Percentiles rank a stretch among this genome's conserved stretches.
These are phyloP conservation scores for Taxillus chinensis DNA, from an alignment of 164 flowering plant genomes.

Conservation along the genomic window DNA sequence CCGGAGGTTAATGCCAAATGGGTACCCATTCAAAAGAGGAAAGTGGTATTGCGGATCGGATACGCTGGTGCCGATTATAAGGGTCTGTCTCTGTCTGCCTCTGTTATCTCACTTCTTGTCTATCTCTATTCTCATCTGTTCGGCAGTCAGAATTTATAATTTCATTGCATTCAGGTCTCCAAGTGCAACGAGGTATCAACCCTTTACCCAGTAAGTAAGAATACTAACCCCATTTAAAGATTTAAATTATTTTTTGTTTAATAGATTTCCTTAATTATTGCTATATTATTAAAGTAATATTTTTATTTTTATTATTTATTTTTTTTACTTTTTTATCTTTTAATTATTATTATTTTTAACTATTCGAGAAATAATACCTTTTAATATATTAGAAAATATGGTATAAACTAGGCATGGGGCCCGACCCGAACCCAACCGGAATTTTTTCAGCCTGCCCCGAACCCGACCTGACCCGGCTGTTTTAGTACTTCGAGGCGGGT, in stretches of 20 bases:
- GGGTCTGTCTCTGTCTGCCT: constrained; percentile 23
- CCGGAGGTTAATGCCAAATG: constrained; percentile 20
- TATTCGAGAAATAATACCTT: too few species aligned
- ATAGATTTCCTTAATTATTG: not conserved
- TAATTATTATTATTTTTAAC: not conserved
- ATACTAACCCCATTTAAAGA: not conserved
- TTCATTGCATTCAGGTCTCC: constrained; percentile 40
- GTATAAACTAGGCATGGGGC: too few species aligned
- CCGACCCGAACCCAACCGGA: too few species aligned
- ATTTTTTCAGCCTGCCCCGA: too few species aligned
- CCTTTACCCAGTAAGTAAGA: constrained; percentile 43
- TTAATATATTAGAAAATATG: too few species aligned
- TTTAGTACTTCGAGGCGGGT: too few species aligned
- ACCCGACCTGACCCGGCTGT: too few species aligned
- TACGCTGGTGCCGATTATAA: constrained; percentile 72
- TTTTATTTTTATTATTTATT: not conserved
- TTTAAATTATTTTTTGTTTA: not conserved
- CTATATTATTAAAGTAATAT: not conserved
- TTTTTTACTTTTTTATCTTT: not conserved
- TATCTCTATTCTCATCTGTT: not conserved
- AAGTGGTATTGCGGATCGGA: constrained; percentile 77
- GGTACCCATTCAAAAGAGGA: constrained; percentile 54
- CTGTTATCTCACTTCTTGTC: not conserved
- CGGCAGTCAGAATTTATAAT: not conserved
- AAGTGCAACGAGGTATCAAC: constrained; percentile 51